Evolutionary conservation across 1,284 basidiomycete species (phyloP).

Genomic region (Ceratobasidium papillatum): DNA sequence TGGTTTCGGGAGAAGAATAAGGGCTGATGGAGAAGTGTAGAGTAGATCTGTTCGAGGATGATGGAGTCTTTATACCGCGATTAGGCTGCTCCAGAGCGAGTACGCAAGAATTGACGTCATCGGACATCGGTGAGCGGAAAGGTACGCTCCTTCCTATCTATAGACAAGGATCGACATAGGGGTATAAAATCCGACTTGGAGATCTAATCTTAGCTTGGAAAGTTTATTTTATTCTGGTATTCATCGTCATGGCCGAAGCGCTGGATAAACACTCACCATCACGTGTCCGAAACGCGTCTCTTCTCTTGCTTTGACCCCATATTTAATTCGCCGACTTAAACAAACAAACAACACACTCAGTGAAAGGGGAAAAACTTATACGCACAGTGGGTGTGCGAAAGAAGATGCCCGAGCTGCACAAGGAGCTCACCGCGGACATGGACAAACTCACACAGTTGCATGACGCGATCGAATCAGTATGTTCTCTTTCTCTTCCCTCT

Average conservation of each 20-base stretch:
- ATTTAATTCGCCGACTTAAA: not conserved
- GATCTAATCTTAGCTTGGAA: not conserved
- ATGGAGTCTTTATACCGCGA: not conserved
- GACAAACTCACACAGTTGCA: slow-evolving; percentile 88
- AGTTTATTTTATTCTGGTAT: not conserved
- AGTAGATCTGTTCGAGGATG: not conserved
- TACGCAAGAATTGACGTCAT: slow-evolving; percentile 24
- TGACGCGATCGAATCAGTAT: slow-evolving; percentile 83
- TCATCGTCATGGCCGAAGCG: not conserved
- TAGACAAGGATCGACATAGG: not conserved
- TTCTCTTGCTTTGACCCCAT: not conserved
- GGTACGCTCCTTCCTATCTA: not conserved
- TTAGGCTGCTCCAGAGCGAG: not conserved
- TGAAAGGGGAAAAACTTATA: not conserved
- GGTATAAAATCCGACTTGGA: not conserved
- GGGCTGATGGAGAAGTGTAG: not conserved
- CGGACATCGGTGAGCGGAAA: not conserved
- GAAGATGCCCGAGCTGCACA: slow-evolving; percentile 41
- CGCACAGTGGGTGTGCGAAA: slow-evolving; percentile 18
- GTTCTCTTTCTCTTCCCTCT: slow-evolving; percentile 43
- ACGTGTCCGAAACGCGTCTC: not conserved
- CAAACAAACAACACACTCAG: not conserved
- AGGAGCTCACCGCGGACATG: slow-evolving; percentile 57
- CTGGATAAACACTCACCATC: not conserved
- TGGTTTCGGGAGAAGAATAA: not conserved